Conservation (phyloP, 1,284 basidiomycete genomes). For the Apiotrichum gamsii region DNA sequence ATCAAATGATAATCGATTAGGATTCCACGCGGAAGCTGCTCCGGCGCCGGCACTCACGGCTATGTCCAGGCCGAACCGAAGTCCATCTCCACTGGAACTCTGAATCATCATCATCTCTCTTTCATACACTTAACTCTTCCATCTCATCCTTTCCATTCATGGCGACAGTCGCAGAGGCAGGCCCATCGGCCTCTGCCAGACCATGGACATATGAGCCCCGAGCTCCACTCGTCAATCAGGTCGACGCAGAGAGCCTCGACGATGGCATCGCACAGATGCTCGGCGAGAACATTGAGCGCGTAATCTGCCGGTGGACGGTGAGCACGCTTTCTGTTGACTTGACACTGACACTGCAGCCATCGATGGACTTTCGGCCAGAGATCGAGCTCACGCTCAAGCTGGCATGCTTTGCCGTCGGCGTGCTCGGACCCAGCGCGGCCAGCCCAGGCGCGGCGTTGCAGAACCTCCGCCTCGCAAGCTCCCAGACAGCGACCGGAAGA, state of each 20-base stretch:
- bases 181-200: not conserved
- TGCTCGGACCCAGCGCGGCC: conserved; percentile 76
- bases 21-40: no score
- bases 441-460: conserved; percentile 83
- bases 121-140: not conserved
- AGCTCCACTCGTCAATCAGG: conserved; percentile 75
- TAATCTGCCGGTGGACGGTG: conserved; percentile 66
- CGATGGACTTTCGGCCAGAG: conserved; percentile 74
- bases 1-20: not conserved
- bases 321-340: conserved; percentile 24
- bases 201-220: conserved; percentile 30
- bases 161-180: not conserved
- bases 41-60: no score
- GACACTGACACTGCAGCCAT: conserved; percentile 52
- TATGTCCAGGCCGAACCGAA: no score
- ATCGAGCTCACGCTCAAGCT: conserved; percentile 69
- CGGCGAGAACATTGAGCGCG: conserved; percentile 71
- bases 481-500: not conserved
- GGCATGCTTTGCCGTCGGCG: conserved; percentile 72
- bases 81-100: not conserved
- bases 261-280: conserved; percentile 78
- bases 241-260: conserved; percentile 90
- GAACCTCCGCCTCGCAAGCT: conserved; percentile 55
- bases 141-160: not conserved
- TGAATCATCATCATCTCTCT: not conserved